Evolutionary conservation across 2,329 filamentous ascomycete species (phyloP).

Genomic region (Scleromitrula shiraiana): DNA sequence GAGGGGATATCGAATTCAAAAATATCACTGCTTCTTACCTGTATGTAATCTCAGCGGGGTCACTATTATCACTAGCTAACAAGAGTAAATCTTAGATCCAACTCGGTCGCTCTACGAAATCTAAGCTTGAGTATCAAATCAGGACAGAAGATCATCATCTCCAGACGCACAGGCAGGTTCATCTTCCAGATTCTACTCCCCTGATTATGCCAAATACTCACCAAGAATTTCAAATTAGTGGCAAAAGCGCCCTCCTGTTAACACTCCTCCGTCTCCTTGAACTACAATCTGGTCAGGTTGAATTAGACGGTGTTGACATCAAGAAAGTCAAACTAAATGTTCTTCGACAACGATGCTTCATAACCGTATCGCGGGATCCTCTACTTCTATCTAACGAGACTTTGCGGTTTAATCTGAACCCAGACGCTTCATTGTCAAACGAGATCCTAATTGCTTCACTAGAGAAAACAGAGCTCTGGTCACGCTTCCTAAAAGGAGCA

Average conservation of each 20-base stretch:
- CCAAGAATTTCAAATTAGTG: background rate
- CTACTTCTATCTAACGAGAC: background rate
- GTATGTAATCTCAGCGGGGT: constrained; percentile 7
- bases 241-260: constrained; percentile 6
- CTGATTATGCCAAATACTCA: background rate
- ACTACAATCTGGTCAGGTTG: background rate
- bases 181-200: background rate
- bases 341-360: constrained; percentile 1
- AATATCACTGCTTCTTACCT: constrained; percentile 27
- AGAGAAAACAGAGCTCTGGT: background rate
- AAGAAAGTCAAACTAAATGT: background rate
- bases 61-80: background rate
- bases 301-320: background rate
- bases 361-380: constrained; percentile 5
- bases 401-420: constrained; percentile 1
- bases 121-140: constrained; percentile 39
- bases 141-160: constrained; percentile 44
- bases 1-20: constrained; percentile 29
- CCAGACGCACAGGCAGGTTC: constrained; percentile 44
- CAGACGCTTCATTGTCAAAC: background rate
- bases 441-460: background rate
- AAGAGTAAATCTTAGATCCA: background rate
- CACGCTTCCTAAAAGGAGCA: background rate
- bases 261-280: constrained; percentile 2
- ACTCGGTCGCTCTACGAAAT: constrained; percentile 8